These are phyloP conservation scores for Fusarium chuoi DNA, from an alignment of 2,329 filamentous ascomycete genomes.

Conservation along the genomic window DNA sequence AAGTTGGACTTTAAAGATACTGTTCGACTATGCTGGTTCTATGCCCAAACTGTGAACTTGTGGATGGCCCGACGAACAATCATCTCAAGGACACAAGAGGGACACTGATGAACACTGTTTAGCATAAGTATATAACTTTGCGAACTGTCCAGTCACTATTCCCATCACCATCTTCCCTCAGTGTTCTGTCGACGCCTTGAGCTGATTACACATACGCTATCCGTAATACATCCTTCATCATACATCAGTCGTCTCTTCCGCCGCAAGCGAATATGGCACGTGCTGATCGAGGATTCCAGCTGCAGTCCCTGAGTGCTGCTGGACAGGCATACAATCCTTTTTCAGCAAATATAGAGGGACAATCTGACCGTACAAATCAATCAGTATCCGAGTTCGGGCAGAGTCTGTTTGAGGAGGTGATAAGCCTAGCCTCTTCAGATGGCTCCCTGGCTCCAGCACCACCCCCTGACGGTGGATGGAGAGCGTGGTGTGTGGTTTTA, in stretches of 20 bases:
- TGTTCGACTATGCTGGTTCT: neutral
- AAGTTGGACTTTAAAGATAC: neutral
- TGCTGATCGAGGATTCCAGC: neutral
- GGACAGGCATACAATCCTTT: neutral
- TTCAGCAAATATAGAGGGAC: neutral
- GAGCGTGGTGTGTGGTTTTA: conserved; percentile 54
- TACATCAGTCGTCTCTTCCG: neutral
- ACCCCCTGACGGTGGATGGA: conserved; percentile 61
- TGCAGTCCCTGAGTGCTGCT: neutral
- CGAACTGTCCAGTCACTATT: no score
- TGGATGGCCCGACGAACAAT: neutral
- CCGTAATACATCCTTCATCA: neutral
- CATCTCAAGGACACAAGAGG: neutral
- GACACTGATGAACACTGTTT: neutral
- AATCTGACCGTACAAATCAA: neutral
- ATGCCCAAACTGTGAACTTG: neutral
- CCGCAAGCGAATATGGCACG: neutral
- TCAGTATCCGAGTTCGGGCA: conserved; percentile 5
- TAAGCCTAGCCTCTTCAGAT: neutral
- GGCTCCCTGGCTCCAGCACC: conserved; percentile 39
- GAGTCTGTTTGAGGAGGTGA: conserved; percentile 18
- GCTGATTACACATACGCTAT: neutral
- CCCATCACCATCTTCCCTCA: neutral
- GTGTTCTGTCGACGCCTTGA: neutral
- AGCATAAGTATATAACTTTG: neutral